Conservation (phyloP, 257 asterid species). For the Solanum neorickii region DNA sequence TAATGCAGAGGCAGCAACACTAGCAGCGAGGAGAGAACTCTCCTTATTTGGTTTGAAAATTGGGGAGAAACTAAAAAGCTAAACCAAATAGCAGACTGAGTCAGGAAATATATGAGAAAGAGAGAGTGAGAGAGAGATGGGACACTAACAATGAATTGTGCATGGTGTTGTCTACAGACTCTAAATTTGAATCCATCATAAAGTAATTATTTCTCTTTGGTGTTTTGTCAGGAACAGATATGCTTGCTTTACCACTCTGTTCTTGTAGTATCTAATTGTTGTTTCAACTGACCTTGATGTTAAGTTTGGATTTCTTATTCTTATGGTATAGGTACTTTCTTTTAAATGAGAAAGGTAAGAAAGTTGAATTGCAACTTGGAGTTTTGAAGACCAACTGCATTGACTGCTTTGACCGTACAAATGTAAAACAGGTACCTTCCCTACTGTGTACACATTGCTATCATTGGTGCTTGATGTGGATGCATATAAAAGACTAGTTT, state of each 20-base stretch:
- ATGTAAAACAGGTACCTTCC: conserved; percentile 78
- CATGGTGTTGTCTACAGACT: not conserved
- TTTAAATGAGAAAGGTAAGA: conserved; percentile 71
- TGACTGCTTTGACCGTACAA: conserved; percentile 53
- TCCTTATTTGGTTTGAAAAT: not conserved
- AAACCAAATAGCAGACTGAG: not conserved
- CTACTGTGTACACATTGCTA: not conserved
- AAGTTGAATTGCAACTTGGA: conserved; percentile 66
- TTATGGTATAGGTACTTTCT: conserved; percentile 52
- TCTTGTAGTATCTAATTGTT: not conserved
- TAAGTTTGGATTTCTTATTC: not conserved
- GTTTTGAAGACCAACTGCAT: conserved; percentile 86
- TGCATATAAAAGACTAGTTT: not conserved
- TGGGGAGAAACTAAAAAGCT: not conserved
- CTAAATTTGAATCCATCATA: not conserved
- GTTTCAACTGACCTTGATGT: not conserved
- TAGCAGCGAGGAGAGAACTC: not conserved
- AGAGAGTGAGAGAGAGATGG: not conserved
- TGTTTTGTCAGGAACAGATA: not conserved
- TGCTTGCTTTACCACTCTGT: not conserved
- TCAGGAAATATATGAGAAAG: not conserved
- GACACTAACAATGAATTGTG: not conserved
- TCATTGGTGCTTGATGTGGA: not conserved
- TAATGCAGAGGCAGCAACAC: not conserved
- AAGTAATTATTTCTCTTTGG: not conserved